Percentiles rank a stretch among this genome's conserved stretches.
Evolutionary conservation across 495 filamentous ascomycete species (phyloP).

Genomic region (Podospora bellae-mahoneyi): DNA sequence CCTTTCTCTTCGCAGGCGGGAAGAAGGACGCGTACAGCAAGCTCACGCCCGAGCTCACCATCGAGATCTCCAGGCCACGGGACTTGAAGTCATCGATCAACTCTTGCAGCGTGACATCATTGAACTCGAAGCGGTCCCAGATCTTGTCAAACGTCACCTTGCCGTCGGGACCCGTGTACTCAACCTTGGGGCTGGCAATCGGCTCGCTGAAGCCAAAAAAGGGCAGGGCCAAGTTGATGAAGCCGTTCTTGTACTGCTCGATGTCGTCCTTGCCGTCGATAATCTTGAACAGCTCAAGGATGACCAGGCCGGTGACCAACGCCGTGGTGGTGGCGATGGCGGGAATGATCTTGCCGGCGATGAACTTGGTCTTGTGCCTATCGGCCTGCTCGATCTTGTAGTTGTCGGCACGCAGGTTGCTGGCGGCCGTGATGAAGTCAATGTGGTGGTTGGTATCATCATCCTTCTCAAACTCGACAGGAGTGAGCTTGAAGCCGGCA

Average conservation of each 20-base stretch:
- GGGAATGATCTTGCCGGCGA: slow-evolving; percentile 98
- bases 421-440: slow-evolving; percentile 96
- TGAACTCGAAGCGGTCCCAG: slow-evolving; percentile 96
- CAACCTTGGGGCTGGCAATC: slow-evolving; percentile 86
- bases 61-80: slow-evolving; percentile 77
- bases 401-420: slow-evolving; percentile 94
- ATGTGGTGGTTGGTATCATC: slow-evolving; percentile 98
- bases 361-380: slow-evolving; percentile 97
- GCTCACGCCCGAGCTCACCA: slow-evolving; percentile 95
- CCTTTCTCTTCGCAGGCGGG: slow-evolving; percentile 81
- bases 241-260: slow-evolving; percentile 99
- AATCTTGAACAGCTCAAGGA: slow-evolving; percentile 94
- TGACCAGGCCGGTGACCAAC: slow-evolving; percentile 87
- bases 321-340: slow-evolving; percentile 98
- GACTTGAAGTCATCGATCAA: slow-evolving; percentile 77
- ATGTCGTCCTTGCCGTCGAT: slow-evolving; percentile 91
- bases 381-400: slow-evolving; percentile 93
- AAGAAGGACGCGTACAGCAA: slow-evolving; percentile 96
- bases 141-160: slow-evolving; percentile 90
- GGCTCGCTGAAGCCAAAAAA: slow-evolving; percentile 99
- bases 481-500: slow-evolving; percentile 78
- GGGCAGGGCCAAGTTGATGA: slow-evolving; percentile 92
- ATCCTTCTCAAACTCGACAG: slow-evolving; percentile 99
- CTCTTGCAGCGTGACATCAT: slow-evolving; percentile 77
- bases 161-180: slow-evolving; percentile 68